Percentiles rank a stretch among this genome's conserved stretches.
Conservation (phyloP, 225 moss, liverwort and hornwort species). For the Polytrichum commune region DNA sequence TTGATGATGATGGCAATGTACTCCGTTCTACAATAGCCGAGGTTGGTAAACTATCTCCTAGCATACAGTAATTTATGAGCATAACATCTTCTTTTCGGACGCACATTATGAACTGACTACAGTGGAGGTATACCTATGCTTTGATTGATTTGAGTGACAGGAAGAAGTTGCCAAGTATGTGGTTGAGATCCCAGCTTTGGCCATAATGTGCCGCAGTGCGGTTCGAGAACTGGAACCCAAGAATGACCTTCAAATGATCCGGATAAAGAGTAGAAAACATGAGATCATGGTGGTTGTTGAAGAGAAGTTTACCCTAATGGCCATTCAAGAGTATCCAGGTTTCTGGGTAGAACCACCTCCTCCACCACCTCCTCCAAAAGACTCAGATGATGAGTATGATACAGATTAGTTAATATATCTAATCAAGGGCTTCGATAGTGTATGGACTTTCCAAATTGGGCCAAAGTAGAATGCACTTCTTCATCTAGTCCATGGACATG, state of each 20-base stretch:
- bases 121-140: background rate
- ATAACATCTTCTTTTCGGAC: too few relatives aligned
- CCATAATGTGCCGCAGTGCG: constrained; percentile 74
- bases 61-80: background rate
- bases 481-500: too few relatives aligned
- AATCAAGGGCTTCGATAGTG: background rate
- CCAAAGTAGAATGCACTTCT: too few relatives aligned
- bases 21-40: constrained; percentile 73
- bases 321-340: constrained; percentile 84
- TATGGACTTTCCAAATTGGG: too few relatives aligned
- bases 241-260: constrained; percentile 79
- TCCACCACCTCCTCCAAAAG: constrained; percentile 48
- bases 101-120: background rate
- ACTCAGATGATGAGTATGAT: constrained; percentile 38
- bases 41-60: constrained; percentile 24
- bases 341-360: constrained; percentile 46
- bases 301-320: constrained; percentile 70
- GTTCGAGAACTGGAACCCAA: constrained; percentile 75
- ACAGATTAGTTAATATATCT: constrained; percentile 10
- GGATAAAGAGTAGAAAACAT: constrained; percentile 79
- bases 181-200: constrained; percentile 67
- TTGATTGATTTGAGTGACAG: constrained; percentile 30
- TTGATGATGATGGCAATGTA: constrained; percentile 68
- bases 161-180: constrained; percentile 65
- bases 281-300: constrained; percentile 79